Base-by-base conservation (phyloP, 108 stramenopile species). In the Pseudonitzschia delicatissima region DNA sequence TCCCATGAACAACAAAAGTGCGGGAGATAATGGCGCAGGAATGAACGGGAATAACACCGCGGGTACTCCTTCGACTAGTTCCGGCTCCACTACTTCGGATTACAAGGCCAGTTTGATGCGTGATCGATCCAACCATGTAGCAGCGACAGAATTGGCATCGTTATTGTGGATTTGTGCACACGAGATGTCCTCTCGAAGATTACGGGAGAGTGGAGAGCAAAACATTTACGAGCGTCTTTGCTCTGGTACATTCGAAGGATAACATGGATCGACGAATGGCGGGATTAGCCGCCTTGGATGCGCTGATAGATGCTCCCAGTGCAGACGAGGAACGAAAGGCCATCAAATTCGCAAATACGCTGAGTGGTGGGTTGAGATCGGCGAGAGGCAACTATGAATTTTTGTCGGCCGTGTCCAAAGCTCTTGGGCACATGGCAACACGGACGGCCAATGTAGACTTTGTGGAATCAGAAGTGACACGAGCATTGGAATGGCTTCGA, bases 401-500 rank as follows among this genome's bases (percentile, higher is more conserved):
- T 68, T 59, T 95, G 5, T 67, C 80, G 18, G 90, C 92, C 28
- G 84, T 94, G 21, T 77, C 94, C 31, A 80, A 82, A 40, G 95
- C 96, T 0, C 69, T 99, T 31, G 98, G 98, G 0, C 79, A 89
- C 35, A 93, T 99, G 91, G 92, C 97, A 0, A 69, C 58, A 44
- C 76, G 88, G 18, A 73, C 87, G 9, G 67, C 88, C 1, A 88
- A 91, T 69, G 86, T 91, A 5, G 97, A 98, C 65, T 89, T 87
- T 67, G 90, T 99, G 25, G 95, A 97, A 58, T 87, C 92, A 44
- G 98, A 98, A 72, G 82, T 97, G 2, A 81, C 79, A 0, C 82
- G 96, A 12, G 87, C 92, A 13, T 68, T 97, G 63, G 95, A 98
- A 78, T 98, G 97, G 97, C 73, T 99, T 8, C 68, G 84, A 49